These are phyloP conservation scores for Capniomyces stellatus DNA, from an alignment of 371 early-diverging fungal species.

Conservation along the genomic window DNA sequence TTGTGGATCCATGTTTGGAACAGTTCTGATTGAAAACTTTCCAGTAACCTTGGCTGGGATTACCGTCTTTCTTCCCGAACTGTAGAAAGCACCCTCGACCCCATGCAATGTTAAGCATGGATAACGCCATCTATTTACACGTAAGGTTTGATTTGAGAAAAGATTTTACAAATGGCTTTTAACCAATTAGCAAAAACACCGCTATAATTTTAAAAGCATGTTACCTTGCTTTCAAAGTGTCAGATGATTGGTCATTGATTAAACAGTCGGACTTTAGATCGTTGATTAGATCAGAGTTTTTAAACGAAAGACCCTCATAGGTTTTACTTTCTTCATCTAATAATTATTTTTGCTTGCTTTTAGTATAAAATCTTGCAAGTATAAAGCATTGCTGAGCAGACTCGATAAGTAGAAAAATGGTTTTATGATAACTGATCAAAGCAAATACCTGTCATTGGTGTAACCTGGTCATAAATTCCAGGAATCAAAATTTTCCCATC, in stretches of 20 bases:
- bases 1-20: conserved; percentile 78
- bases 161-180: conserved; percentile 88
- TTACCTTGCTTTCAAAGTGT: conserved; percentile 90
- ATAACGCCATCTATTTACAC: conserved; percentile 64
- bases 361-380: not conserved
- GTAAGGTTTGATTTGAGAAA: conserved; percentile 80
- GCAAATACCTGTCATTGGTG: conserved; percentile 35
- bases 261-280: conserved; percentile 64
- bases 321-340: conserved; percentile 56
- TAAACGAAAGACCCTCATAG: conserved; percentile 68
- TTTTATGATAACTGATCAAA: conserved; percentile 80
- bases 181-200: conserved; percentile 84
- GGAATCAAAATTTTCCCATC: conserved; percentile 81
- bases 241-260: conserved; percentile 65
- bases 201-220: conserved; percentile 88
- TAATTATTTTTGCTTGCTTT: not conserved
- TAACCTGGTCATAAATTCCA: conserved; percentile 83
- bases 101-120: conserved; percentile 93
- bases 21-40: conserved; percentile 90
- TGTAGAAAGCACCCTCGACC: conserved; percentile 90
- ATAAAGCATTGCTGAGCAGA: too few species aligned
- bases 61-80: conserved; percentile 91
- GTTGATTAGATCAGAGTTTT: conserved; percentile 51
- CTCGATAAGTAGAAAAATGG: too few species aligned
- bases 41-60: conserved; percentile 90